Percentiles rank a stretch among this genome's conserved stretches.
These are phyloP conservation scores for Scorias spongiosa DNA, from an alignment of 2,329 filamentous ascomycete genomes.

Conservation along the genomic window DNA sequence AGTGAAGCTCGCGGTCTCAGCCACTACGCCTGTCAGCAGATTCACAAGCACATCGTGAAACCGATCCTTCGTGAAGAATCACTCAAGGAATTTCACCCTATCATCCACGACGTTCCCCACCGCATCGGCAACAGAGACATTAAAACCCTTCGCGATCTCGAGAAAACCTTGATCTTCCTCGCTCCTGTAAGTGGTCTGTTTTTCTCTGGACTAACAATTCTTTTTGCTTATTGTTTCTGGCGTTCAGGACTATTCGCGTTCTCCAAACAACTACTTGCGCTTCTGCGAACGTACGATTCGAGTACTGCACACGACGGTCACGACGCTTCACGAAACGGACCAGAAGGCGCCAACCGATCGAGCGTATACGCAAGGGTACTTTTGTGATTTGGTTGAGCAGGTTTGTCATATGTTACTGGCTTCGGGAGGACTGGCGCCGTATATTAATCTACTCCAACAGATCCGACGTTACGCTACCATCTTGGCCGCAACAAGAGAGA, in stretches of 20 bases:
- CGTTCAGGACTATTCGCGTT: slow-evolving; percentile 55
- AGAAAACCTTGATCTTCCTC: slow-evolving; percentile 82
- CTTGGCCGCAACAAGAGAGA: slow-evolving; percentile 59
- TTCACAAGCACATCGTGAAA: slow-evolving; percentile 62
- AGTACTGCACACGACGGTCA: slow-evolving; percentile 79
- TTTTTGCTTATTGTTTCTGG: slow-evolving; percentile 49
- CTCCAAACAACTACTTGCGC: slow-evolving; percentile 64
- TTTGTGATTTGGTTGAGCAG: slow-evolving; percentile 90
- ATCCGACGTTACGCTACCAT: slow-evolving; percentile 79
- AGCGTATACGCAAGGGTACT: slow-evolving; percentile 91
- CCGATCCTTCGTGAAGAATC: slow-evolving; percentile 60
- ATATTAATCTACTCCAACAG: slow-evolving; percentile 16
- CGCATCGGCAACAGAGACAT: slow-evolving; percentile 76
- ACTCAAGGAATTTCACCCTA: slow-evolving; percentile 65
- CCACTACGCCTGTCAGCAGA: slow-evolving; percentile 56
- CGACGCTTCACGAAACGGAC: slow-evolving; percentile 72
- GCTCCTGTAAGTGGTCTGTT: slow-evolving; percentile 64
- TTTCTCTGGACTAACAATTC: slow-evolving; percentile 25
- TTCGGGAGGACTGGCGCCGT: slow-evolving; percentile 4
- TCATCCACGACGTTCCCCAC: slow-evolving; percentile 63
- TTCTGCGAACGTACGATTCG: slow-evolving; percentile 85
- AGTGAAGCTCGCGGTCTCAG: slow-evolving; percentile 34
- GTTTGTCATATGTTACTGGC: slow-evolving; percentile 12
- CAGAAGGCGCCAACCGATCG: slow-evolving; percentile 71
- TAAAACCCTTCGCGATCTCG: slow-evolving; percentile 78